Base-by-base conservation (phyloP, 2,329 filamentous ascomycete genomes). In the Fusarium protoensiforme region DNA sequence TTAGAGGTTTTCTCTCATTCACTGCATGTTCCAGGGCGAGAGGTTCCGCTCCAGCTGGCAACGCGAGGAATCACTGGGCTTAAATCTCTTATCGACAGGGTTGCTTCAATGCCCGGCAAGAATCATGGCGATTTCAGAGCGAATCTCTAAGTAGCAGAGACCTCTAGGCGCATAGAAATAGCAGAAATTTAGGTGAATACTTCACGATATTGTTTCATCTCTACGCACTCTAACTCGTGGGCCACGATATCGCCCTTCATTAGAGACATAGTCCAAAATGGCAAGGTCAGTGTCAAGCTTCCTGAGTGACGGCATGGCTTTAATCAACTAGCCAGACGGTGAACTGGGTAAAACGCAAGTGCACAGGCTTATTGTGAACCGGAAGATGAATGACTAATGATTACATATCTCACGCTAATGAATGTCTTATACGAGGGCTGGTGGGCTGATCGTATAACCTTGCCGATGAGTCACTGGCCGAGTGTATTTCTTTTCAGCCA, bases 1-100 rank as follows among this genome's bases (percentile, higher is more conserved):
- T 29, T 71, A n/a, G 69, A 71, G 33, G 69, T 69, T 2, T 71
- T 71, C 31, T 61, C 66, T 7, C 43, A 60, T 18, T 71, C 66
- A 18, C 31, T 71, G 3, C 69, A 69, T 31, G 36, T 58, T 18
- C 16, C 35, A 2, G 60, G 69, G 1, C 53, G 51, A n/a, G 22
- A n/a, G 7, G 66, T 71, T 13, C 69, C 69, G 13, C 16, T 11
- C 18, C 43, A 11, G 13, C 67, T 27, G 61, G 51, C 29, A 24
- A 56, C 31, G 51, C 29, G 51, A 11, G 51, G 51, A 24, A 56
- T 36, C n/a, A 56, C 29, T 56, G 51, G 51, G 29, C 11, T 56
- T n/a, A 56, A 35, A 20, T 20, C 31, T 22, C 18, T 56, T 18
- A 35, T 56, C 13, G n/a, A 56, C 29, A 56, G 29, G 11, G 31